Evolutionary conservation across 495 filamentous ascomycete species (phyloP).

Genomic region (Haplographium delicatum): DNA sequence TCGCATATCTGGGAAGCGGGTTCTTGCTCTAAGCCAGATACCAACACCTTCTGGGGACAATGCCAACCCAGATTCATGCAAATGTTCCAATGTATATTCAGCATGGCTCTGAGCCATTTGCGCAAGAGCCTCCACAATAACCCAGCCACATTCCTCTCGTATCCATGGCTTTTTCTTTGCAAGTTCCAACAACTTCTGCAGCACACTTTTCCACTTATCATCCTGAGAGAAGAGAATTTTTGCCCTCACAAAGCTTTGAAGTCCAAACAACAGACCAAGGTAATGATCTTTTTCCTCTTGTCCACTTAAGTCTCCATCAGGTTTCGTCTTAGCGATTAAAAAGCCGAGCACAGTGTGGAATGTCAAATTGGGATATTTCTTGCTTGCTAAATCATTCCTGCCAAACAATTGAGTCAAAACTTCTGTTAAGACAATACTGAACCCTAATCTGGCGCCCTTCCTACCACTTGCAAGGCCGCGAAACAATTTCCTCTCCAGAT

Average conservation of each 20-base stretch:
- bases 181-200: constrained; percentile 54
- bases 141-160: constrained; percentile 76
- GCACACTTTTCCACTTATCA: constrained; percentile 55
- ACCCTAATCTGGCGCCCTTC: constrained; percentile 87
- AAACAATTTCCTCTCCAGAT: constrained; percentile 63
- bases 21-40: constrained; percentile 70
- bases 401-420: constrained; percentile 61
- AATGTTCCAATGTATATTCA: constrained; percentile 53
- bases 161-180: constrained; percentile 75
- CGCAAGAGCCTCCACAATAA: constrained; percentile 48
- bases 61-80: constrained; percentile 58
- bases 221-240: constrained; percentile 58
- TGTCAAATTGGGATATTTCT: constrained; percentile 43
- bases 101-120: constrained; percentile 48
- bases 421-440: constrained; percentile 84
- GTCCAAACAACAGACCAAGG: constrained; percentile 81
- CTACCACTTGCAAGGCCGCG: constrained; percentile 84
- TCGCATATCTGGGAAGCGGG: constrained; percentile 56
- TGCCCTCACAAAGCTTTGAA: constrained; percentile 78
- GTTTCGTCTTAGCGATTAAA: constrained; percentile 63
- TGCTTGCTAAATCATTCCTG: constrained; percentile 31
- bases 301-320: constrained; percentile 58
- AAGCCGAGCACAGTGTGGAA: constrained; percentile 55
- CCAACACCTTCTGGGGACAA: constrained; percentile 83
- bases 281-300: constrained; percentile 82